Percentiles rank a stretch among this genome's conserved stretches.
Conservation (phyloP, 2,329 filamentous ascomycete species). For the Raffaelea albimanens region DNA sequence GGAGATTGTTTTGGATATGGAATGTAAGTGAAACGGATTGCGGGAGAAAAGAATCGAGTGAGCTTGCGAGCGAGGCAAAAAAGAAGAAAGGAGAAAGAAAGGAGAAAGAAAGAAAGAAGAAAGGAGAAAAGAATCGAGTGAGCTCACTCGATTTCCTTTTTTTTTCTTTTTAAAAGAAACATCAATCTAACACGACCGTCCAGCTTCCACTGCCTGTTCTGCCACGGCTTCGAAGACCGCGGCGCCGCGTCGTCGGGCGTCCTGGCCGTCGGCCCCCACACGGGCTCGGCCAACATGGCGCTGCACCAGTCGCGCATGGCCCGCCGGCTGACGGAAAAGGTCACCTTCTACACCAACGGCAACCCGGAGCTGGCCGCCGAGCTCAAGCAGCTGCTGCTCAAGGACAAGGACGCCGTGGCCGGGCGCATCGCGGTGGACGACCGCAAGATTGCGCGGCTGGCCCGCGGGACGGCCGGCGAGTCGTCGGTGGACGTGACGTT, state of each 20-base stretch:
- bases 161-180: no score
- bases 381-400: not conserved
- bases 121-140: no score
- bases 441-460: constrained; percentile 17
- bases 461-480: constrained; percentile 14
- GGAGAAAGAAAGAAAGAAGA: no score
- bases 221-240: constrained; percentile 49
- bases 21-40: constrained; percentile 28
- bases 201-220: constrained; percentile 50
- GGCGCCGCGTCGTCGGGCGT: constrained; percentile 35
- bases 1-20: constrained; percentile 42
- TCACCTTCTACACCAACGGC: constrained; percentile 44
- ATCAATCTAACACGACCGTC: no score
- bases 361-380: constrained; percentile 21
- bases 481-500: constrained; percentile 26
- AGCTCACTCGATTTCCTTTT: no score
- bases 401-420: not conserved
- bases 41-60: no score
- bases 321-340: constrained; percentile 27
- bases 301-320: constrained; percentile 34
- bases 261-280: constrained; percentile 29
- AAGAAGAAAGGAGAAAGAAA: no score
- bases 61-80: no score
- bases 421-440: constrained; percentile 23
- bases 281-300: constrained; percentile 19